A percentile compares a stretch with the other conserved stretches of the same genome.
These are phyloP conservation scores for Hypomyces rosellus DNA, from an alignment of 2,329 filamentous ascomycete genomes.

Conservation along the genomic window DNA sequence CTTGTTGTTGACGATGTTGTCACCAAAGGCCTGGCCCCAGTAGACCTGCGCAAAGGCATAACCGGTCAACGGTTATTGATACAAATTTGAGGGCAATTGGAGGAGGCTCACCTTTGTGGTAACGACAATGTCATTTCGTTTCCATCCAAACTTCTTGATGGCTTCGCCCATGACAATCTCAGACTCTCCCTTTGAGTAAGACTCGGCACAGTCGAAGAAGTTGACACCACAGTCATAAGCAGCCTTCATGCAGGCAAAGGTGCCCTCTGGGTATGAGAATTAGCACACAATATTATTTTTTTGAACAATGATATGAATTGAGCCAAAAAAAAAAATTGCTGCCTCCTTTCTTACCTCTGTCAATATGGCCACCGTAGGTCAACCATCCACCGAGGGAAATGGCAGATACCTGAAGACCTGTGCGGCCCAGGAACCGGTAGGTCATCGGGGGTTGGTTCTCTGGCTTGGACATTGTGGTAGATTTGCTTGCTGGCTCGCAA, in stretches of 20 bases:
- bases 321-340: no score
- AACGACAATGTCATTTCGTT: slow-evolving; percentile 54
- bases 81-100: not conserved
- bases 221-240: slow-evolving; percentile 56
- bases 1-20: slow-evolving; percentile 59
- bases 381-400: slow-evolving; percentile 68
- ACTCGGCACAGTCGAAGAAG: slow-evolving; percentile 57
- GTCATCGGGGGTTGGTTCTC: slow-evolving; percentile 51
- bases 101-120: slow-evolving; percentile 46
- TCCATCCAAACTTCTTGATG: slow-evolving; percentile 55
- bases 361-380: slow-evolving; percentile 68
- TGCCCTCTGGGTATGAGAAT: slow-evolving; percentile 14
- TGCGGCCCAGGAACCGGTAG: slow-evolving; percentile 65
- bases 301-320: not conserved
- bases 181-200: slow-evolving; percentile 52
- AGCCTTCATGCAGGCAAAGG: slow-evolving; percentile 55
- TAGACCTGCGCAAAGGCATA: slow-evolving; percentile 45
- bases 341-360: slow-evolving; percentile 44
- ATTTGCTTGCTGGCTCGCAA: not conserved
- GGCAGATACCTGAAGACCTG: slow-evolving; percentile 66
- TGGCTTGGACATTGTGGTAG: slow-evolving; percentile 32
- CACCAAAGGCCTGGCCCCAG: slow-evolving; percentile 55
- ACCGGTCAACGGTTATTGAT: not conserved
- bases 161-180: slow-evolving; percentile 58
- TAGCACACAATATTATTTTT: not conserved